Percentiles rank a stretch among this genome's conserved stretches.
Evolutionary conservation across 257 asterid species (phyloP).

Genomic region (Ehretia macrophylla): DNA sequence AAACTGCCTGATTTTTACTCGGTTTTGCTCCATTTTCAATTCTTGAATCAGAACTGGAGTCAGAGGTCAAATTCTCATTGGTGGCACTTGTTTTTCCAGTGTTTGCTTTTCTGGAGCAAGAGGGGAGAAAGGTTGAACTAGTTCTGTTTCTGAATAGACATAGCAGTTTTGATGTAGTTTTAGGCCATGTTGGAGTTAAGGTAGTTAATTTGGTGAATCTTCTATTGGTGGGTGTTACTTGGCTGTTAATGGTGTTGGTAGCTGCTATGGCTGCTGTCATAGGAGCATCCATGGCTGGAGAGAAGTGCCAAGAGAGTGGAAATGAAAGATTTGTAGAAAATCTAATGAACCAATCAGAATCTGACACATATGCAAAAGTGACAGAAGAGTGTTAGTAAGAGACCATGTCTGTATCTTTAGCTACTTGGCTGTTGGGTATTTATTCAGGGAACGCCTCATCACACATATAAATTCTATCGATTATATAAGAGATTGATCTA

Average conservation of each 20-base stretch:
- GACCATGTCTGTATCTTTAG: too few species aligned
- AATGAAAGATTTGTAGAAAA: conserved; percentile 1
- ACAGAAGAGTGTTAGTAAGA: not conserved
- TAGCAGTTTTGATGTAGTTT: conserved; percentile 13
- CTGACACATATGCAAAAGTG: conserved; percentile 7
- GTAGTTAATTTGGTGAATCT: conserved; percentile 25
- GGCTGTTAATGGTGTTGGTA: conserved; percentile 9
- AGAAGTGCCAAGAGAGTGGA: not conserved
- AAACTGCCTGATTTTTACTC: conserved; percentile 17
- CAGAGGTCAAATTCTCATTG: conserved; percentile 21
- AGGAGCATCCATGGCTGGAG: conserved; percentile 15
- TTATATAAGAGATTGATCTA: too few species aligned
- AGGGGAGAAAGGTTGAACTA: conserved; percentile 24
- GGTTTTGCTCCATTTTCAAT: conserved; percentile 30
- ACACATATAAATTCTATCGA: too few species aligned
- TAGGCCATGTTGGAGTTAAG: conserved; percentile 23
- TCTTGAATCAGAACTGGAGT: conserved; percentile 26
- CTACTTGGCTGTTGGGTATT: too few species aligned
- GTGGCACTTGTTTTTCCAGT: conserved; percentile 39
- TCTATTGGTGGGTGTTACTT: conserved; percentile 4
- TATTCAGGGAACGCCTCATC: too few species aligned
- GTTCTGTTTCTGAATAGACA: conserved; percentile 16
- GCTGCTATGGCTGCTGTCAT: conserved; percentile 3
- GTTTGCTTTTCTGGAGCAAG: conserved; percentile 58
- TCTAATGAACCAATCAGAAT: not conserved